Base-by-base conservation (phyloP, 2,329 filamentous ascomycete species). In the Eutypa lata region DNA sequence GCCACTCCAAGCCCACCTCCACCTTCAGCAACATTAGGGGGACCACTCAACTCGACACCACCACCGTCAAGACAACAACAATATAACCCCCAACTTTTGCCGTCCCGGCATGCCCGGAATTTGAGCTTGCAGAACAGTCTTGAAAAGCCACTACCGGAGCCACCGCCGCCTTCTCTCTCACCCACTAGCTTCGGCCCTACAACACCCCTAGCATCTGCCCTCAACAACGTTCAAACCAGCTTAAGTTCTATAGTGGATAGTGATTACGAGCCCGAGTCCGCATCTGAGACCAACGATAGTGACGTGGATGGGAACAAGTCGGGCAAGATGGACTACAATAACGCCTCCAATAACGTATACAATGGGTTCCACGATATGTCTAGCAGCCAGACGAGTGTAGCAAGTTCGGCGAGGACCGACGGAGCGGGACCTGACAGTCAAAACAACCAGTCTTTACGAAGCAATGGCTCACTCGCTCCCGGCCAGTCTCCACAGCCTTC, bases 111-210 rank as follows among this genome's bases (percentile, higher is more conserved):
- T 82, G 80, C 70, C 53, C 73, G 78, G 58, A 78, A 75, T 60
- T 56, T 81, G 65, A 84, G 76, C 58, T 68, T 83, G 48, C 79
- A 81, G 62, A 72, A 78, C 53, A 83, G 80, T 60, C 79, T 84
- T 57, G 75, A 76, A 60, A 84, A 84, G 65, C 81, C 81, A 47
- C 66, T 84, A 21, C 81, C 81, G 35, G 74, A 77, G 55, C 73
- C 80, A 22, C 79, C 81, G 24, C 72, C 61, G 51, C 65, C 58
- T 55, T 68, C 62, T 50, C 68, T 67, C 47, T 74, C 64, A 16
- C 69, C 69, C 28, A 61, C 61, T 50, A 67, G 67, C 51, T 69
- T 19, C 13, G 40, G 40, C 40, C 42, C 68, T 6, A 56, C 63
- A 47, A 69, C 68, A 7, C 70, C 70, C 14, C 51, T 49, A 14